Base-by-base conservation (phyloP, 495 filamentous ascomycete species). In the Podospora pseudocomata region DNA sequence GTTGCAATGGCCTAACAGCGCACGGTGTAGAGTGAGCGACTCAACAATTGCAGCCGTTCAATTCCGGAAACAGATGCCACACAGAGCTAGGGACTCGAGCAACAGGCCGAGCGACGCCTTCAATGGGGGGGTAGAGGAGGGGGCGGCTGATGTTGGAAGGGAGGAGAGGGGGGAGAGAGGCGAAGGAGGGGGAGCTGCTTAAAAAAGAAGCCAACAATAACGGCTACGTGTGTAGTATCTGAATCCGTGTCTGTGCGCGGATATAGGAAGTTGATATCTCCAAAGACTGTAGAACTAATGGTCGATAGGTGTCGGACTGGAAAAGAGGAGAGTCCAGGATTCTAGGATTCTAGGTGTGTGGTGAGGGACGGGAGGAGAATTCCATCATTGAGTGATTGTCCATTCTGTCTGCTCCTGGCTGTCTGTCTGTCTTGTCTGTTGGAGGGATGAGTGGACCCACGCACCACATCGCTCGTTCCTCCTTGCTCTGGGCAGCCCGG, bases 11-110 rank as follows among this genome's bases (percentile, higher is more conserved):
- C 16, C 16, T 61, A 30, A 30, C 15, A 28, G 59, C 59, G 59
- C 59, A 61, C 59, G 23, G 59, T 30, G 59, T 30, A 3, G 26
- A 61, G 16, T 61, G 59, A 30, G 23, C 59, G 59, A 61, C 59
- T 61, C 59, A 26, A 61, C 59, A 61, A 61, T 28, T 20, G 26
- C 59, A 18, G 19, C 20, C 20, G 20, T 60, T 19, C 27, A 19
- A 60, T 15, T 19, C 57, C 57, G 57, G 18, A 60, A 56, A 23
- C 20, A 23, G 20, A 23, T 23, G 55, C 18, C 20, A 23, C 56
- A 20, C 56, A 3, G 39, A 49, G 13, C 39, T 49, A 49, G 11
- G 39, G 13, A 49, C 9, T 49, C 39, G 39, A 49, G 39, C 2
- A 49, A 49, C 39, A 49, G 39, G 39, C 39, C 39, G 13, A 11